Evolutionary conservation across 441 rosid genomes (phyloP), one percentile per base, ranked within the genome.

Genomic region (Arabidopsis hybrid): DNA sequence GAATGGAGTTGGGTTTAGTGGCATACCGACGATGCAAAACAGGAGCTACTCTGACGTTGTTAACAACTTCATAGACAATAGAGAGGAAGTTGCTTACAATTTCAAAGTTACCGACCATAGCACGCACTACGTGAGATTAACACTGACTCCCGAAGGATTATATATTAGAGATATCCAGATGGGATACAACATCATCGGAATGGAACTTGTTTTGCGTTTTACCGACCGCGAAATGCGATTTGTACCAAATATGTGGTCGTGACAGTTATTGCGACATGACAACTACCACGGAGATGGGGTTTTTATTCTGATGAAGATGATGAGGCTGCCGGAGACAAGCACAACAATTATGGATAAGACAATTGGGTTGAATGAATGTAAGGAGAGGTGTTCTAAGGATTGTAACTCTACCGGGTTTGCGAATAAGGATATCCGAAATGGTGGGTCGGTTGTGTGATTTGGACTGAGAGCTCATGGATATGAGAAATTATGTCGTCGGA

Each of bases 371-470:
- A 80, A 79, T n/a, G 85, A 87, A 8, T 91, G 98, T 60, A 78
- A 39, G 12, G 31, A 67, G 35, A 10, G 55, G 57, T 93, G 97
- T 39, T 35, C n/a, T 9, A 9, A 58, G 13, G 81, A 87, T 16
- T 93, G 97, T 75, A 76, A 88, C 18, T 93, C 97, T 29, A 85
- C 81, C 0, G 97, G 87, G n/a, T 93, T 75, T 68, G 82, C 91
- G 8, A 78, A 26, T 70, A 80, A 85, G n/a, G 78, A 46, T 66
- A 82, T 91, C 49, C 72, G 62, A 42, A 78, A 72, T 21, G 85
- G 86, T 39, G 89, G 84, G 4, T 36, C 75, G 0, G 97, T 1
- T 90, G 96, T 73, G 88, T 88, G 17, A 72, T 85, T 32, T 91
- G 97, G 92, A 72, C 65, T 5, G 81, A 38, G 26, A 81, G 9